phyloP scores from a whole-genome alignment of 371 early-diverging fungal genomes.

The Cokeromyces recurvatus region DNA sequence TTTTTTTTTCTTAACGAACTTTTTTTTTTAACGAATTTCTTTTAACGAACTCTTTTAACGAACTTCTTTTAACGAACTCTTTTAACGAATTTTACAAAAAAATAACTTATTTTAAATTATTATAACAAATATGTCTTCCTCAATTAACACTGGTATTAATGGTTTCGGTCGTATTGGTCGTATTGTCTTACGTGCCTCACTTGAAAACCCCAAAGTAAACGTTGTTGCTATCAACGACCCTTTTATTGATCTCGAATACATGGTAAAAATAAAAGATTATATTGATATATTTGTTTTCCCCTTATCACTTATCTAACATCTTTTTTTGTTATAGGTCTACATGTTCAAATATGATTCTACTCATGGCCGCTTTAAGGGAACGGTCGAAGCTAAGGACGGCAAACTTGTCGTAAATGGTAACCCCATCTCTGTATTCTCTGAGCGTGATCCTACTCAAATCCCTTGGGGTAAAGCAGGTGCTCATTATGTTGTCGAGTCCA shows the following conservation, averaged over 20 bases:
- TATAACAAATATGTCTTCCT: no score
- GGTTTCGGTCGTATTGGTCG: conserved; percentile 97
- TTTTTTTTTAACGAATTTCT: conserved; percentile 3
- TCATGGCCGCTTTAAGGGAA: conserved; percentile 89
- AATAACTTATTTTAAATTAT: no score
- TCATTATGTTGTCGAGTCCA: conserved; percentile 97
- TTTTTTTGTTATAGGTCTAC: conserved; percentile 85
- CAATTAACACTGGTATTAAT: no score
- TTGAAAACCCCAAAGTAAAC: conserved; percentile 70
- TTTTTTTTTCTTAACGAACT: conserved; percentile 10
- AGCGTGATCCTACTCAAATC: conserved; percentile 82
- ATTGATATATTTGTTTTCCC: no score
- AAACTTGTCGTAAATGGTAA: conserved; percentile 85
- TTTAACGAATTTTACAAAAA: conserved; percentile 10
- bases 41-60: conserved; percentile 17
- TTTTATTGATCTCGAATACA: conserved; percentile 94
- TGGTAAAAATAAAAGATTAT: conserved; percentile 38
- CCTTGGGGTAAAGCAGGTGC: conserved; percentile 89
- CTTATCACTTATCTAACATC: no score
- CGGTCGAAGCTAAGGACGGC: conserved; percentile 71
- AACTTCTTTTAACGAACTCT: neutral
- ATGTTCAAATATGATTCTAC: conserved; percentile 97
- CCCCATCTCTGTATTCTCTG: conserved; percentile 68
- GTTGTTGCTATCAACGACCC: conserved; percentile 99
- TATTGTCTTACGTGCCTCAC: conserved; percentile 92